Conservation (phyloP, 352 stramenopile species). For the Pythium phragmitis region DNA sequence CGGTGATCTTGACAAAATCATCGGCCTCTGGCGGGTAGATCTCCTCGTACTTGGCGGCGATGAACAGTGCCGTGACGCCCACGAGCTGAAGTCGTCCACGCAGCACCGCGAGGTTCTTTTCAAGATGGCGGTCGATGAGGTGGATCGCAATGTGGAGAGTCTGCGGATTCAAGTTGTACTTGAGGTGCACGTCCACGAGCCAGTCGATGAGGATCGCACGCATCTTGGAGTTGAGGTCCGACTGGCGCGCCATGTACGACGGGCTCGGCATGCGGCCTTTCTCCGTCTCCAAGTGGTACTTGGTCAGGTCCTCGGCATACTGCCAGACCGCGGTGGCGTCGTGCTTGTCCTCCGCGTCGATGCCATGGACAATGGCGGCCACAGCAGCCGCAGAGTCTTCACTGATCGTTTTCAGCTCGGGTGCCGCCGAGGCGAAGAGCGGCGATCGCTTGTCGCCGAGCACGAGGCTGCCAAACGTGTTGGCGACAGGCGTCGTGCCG, state of each 20-base stretch:
- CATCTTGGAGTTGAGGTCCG: constrained; percentile 99
- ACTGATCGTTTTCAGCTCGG: constrained; percentile 27
- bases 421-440: constrained; percentile 14
- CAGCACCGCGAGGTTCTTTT: constrained; percentile 62
- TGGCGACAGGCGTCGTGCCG: constrained; percentile 35
- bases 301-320: constrained; percentile 83
- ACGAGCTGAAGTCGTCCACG: constrained; percentile 94
- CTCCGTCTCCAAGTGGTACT: constrained; percentile 74
- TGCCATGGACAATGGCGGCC: constrained; percentile 44
- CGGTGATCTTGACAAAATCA: constrained; percentile 97
- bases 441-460: constrained; percentile 33
- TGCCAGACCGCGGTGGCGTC: constrained; percentile 68
- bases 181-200: constrained; percentile 93
- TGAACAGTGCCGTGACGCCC: constrained; percentile 94
- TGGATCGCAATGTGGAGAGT: constrained; percentile 85
- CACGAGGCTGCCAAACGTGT: constrained; percentile 38
- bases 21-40: constrained; percentile 93
- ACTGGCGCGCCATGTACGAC: constrained; percentile 87
- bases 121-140: constrained; percentile 80
- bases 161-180: constrained; percentile 77
- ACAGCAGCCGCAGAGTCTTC: constrained; percentile 27
- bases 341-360: constrained; percentile 71
- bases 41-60: constrained; percentile 98
- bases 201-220: constrained; percentile 99
- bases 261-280: constrained; percentile 60